Evolutionary conservation across 2,329 filamentous ascomycete genomes (phyloP).

Genomic region (Lachnellula hyalina): DNA sequence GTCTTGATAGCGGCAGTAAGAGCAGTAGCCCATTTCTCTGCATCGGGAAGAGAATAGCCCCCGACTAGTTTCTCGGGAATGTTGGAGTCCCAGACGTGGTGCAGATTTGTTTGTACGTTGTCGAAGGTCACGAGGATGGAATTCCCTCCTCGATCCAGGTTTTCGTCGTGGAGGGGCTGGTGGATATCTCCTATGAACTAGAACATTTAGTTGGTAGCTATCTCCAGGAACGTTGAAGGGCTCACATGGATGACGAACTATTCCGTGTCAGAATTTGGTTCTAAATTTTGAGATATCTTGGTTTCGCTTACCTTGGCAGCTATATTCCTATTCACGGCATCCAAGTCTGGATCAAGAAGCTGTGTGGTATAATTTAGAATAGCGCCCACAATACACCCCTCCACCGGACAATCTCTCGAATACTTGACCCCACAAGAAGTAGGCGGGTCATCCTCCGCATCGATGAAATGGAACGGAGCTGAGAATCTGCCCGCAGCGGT

Average conservation of each 20-base stretch:
- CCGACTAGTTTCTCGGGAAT: slow-evolving; percentile 63
- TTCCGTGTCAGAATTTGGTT: slow-evolving; percentile 7
- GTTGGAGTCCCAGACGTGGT: slow-evolving; percentile 68
- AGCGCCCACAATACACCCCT: slow-evolving; percentile 54
- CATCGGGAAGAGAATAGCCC: slow-evolving; percentile 45
- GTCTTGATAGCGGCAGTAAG: slow-evolving; percentile 49
- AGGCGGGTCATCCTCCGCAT: slow-evolving; percentile 60
- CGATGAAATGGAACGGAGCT: slow-evolving; percentile 63
- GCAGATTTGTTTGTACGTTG: slow-evolving; percentile 55
- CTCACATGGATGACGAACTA: slow-evolving; percentile 32
- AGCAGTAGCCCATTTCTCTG: slow-evolving; percentile 50
- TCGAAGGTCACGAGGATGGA: slow-evolving; percentile 60
- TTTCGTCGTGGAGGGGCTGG: slow-evolving; percentile 62
- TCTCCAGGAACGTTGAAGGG: neutral
- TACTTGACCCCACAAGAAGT: slow-evolving; percentile 51
- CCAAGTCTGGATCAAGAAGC: slow-evolving; percentile 31
- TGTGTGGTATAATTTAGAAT: slow-evolving; percentile 29
- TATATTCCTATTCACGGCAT: slow-evolving; percentile 44
- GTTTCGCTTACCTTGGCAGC: slow-evolving; percentile 52
- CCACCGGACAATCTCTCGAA: slow-evolving; percentile 55
- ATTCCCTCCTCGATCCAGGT: slow-evolving; percentile 62
- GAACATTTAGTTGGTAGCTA: slow-evolving; percentile 36
- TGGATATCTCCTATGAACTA: slow-evolving; percentile 69
- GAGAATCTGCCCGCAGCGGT: slow-evolving; percentile 58
- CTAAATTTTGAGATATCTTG: neutral